Conservation (phyloP, 306 rosid genomes). For the Corylus avellana region DNA sequence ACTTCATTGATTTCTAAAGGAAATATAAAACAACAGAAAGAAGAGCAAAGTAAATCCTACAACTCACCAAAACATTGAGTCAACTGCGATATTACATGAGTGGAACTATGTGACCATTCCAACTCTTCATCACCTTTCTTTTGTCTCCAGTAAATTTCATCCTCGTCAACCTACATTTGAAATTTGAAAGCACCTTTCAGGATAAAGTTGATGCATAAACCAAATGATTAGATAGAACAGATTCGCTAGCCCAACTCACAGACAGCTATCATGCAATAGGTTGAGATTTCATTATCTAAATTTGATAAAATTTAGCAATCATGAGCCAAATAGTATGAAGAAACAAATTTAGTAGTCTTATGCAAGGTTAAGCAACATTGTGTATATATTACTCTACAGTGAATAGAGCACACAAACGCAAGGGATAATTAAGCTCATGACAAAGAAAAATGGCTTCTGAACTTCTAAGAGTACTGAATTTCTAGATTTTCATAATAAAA, state of each 20-base stretch:
- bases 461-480: background rate
- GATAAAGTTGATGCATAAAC: slow-evolving; percentile 19
- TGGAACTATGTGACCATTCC: slow-evolving; percentile 76
- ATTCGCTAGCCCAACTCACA: slow-evolving; percentile 10
- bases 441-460: background rate
- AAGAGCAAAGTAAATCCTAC: slow-evolving; percentile 27
- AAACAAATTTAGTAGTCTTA: background rate
- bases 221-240: slow-evolving; percentile 14
- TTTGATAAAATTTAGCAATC: background rate
- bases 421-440: slow-evolving; percentile 9
- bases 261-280: slow-evolving; percentile 19
- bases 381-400: background rate
- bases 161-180: slow-evolving; percentile 80
- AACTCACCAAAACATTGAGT: slow-evolving; percentile 85
- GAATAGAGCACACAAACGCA: slow-evolving; percentile 17
- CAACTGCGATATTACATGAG: slow-evolving; percentile 72
- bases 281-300: slow-evolving; percentile 5
- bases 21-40: slow-evolving; percentile 8
- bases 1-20: background rate
- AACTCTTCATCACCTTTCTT: slow-evolving; percentile 63
- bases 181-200: slow-evolving; percentile 25
- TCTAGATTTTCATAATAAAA: background rate
- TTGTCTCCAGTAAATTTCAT: slow-evolving; percentile 70
- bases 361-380: slow-evolving; percentile 5
- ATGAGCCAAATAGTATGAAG: background rate